Percentiles rank a stretch among this genome's conserved stretches.
Evolutionary conservation across 2,329 filamentous ascomycete genomes (phyloP).

Genomic region (Fusarium liriodendri): DNA sequence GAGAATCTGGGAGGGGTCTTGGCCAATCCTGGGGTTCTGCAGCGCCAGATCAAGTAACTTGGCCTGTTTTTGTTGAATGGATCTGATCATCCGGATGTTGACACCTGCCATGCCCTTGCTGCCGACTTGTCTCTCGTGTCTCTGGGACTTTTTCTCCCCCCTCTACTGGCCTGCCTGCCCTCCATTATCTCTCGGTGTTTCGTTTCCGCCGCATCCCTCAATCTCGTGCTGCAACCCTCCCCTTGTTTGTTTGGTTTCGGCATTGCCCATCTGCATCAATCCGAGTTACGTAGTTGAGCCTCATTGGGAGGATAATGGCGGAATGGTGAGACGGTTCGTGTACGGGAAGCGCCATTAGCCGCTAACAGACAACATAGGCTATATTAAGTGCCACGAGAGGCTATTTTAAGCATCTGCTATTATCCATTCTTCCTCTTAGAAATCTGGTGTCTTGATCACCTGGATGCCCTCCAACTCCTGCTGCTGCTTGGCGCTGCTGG

Average conservation of each 20-base stretch:
- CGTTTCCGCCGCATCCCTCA: conserved; percentile 15
- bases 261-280: conserved; percentile 17
- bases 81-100: conserved; percentile 13
- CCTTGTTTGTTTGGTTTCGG: conserved; percentile 15
- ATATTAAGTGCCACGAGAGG: neutral
- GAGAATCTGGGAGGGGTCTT: conserved; percentile 21
- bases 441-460: neutral
- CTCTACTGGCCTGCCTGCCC: neutral
- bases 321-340: neutral
- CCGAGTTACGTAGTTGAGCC: conserved; percentile 20
- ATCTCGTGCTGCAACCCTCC: conserved; percentile 8
- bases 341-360: conserved; percentile 25
- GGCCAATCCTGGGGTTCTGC: conserved; percentile 37
- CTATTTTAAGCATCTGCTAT: neutral
- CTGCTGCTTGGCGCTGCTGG: neutral
- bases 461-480: neutral
- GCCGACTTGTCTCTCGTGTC: conserved; percentile 8
- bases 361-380: conserved; percentile 19
- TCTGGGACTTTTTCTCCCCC: conserved; percentile 7
- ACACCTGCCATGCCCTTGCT: neutral
- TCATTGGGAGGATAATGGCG: conserved; percentile 17
- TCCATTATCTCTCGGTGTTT: conserved; percentile 30
- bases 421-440: neutral
- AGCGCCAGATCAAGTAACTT: conserved; percentile 29
- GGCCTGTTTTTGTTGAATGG: neutral